Conservation (phyloP, 2,329 filamentous ascomycete species). For the Allantophomopsis lycopodina region DNA sequence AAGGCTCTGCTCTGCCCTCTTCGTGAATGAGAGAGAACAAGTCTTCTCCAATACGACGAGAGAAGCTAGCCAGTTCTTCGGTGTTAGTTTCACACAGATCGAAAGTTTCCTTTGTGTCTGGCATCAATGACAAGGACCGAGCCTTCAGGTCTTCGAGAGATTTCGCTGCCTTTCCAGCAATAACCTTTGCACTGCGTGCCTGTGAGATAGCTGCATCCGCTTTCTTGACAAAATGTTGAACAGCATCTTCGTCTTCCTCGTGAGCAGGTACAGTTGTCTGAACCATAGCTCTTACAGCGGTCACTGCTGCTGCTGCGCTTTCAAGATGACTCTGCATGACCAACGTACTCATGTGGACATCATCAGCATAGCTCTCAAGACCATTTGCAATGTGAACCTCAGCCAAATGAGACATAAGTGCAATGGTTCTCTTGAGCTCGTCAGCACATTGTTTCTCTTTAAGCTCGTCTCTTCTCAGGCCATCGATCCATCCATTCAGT, state of each 20-base stretch:
- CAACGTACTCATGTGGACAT: conserved; percentile 62
- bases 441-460: conserved; percentile 72
- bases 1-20: conserved; percentile 55
- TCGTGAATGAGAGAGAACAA: conserved; percentile 56
- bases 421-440: conserved; percentile 72
- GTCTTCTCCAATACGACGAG: conserved; percentile 49
- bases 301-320: conserved; percentile 55
- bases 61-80: conserved; percentile 49
- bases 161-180: conserved; percentile 64
- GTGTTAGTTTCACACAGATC: conserved; percentile 54
- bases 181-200: conserved; percentile 71
- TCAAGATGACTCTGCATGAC: conserved; percentile 75
- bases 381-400: conserved; percentile 64
- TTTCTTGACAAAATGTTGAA: conserved; percentile 54
- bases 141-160: conserved; percentile 66
- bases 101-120: conserved; percentile 55
- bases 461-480: conserved; percentile 68
- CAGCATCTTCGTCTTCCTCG: conserved; percentile 52
- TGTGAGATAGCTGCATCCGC: conserved; percentile 60
- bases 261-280: conserved; percentile 44
- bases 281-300: conserved; percentile 49
- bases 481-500: conserved; percentile 79
- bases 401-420: conserved; percentile 73
- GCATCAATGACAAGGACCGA: conserved; percentile 59
- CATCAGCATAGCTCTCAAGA: conserved; percentile 62